Percentiles rank a stretch among this genome's conserved stretches.
Conservation (phyloP, 2,329 filamentous ascomycete genomes). For the Sodiomyces alkalinus region DNA sequence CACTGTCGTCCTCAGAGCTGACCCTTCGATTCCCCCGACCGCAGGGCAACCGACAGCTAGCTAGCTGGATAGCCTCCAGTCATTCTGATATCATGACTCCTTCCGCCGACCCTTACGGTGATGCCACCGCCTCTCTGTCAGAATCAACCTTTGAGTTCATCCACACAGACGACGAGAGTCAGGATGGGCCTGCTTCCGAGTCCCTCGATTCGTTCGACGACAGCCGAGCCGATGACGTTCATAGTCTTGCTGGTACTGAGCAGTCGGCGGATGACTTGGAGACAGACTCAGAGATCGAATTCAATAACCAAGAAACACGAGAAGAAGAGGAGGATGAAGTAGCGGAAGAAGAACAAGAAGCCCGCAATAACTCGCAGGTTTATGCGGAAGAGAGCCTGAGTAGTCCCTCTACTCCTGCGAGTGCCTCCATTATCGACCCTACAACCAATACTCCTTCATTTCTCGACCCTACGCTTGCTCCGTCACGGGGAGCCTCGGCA, state of each 20-base stretch:
- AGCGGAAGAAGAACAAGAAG: conserved; percentile 17
- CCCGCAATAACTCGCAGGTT: conserved; percentile 12
- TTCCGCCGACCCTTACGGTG: conserved; percentile 27
- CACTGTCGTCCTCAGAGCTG: conserved; percentile 27
- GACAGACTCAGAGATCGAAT: conserved; percentile 5
- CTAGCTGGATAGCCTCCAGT: conserved; percentile 44
- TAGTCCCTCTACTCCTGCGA: conserved; percentile 19
- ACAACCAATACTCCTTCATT: neutral
- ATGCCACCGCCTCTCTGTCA: conserved; percentile 35
- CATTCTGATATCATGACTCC: conserved; percentile 40
- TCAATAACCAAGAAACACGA: conserved; percentile 1
- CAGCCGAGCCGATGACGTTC: conserved; percentile 33
- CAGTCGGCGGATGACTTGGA: conserved; percentile 25
- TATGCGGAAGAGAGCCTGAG: conserved; percentile 33
- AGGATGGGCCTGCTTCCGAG: conserved; percentile 32
- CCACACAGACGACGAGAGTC: conserved; percentile 36
- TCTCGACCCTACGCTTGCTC: conserved; percentile 7
- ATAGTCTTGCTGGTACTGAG: conserved; percentile 34
- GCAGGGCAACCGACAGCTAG: conserved; percentile 37
- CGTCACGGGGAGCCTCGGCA: no score
- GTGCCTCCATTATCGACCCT: conserved; percentile 3
- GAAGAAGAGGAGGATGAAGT: neutral
- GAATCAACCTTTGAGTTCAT: conserved; percentile 45
- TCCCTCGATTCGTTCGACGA: conserved; percentile 36
- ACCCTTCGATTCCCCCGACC: conserved; percentile 41